Percentiles rank a stretch among this genome's conserved stretches.
Conservation (phyloP, 805 yeast genomes). For the Metschnikowia kofuensis region DNA sequence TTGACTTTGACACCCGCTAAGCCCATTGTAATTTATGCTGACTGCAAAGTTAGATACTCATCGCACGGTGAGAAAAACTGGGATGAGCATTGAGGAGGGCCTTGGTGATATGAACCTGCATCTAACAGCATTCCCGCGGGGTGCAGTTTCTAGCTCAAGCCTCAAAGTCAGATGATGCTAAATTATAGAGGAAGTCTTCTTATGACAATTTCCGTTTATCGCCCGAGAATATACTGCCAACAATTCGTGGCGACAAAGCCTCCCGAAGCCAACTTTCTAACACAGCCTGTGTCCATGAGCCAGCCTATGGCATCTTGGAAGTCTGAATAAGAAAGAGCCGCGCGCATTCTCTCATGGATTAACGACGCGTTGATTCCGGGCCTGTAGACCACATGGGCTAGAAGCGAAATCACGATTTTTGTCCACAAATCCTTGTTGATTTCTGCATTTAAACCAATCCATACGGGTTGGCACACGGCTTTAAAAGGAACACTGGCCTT, state of each 20-base stretch:
- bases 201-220: not conserved
- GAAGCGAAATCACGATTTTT: slow-evolving; percentile 46
- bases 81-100: slow-evolving; percentile 1
- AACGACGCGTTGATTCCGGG: slow-evolving; percentile 32
- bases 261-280: slow-evolving; percentile 28
- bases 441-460: slow-evolving; percentile 68
- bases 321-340: slow-evolving; percentile 30
- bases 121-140: not conserved
- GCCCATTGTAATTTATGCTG: slow-evolving; percentile 52
- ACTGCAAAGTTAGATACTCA: not conserved
- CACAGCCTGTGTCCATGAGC: slow-evolving; percentile 41
- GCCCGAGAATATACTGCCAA: slow-evolving; percentile 47
- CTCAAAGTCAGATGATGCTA: too few relatives aligned
- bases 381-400: slow-evolving; percentile 32
- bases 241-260: slow-evolving; percentile 44
- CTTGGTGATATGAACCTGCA: slow-evolving; percentile 8
- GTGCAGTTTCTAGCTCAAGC: too few relatives aligned
- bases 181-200: too few relatives aligned
- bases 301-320: slow-evolving; percentile 30
- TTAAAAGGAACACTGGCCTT: slow-evolving; percentile 53
- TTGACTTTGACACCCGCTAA: slow-evolving; percentile 77
- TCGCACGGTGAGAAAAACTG: not conserved
- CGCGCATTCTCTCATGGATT: slow-evolving; percentile 25
- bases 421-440: slow-evolving; percentile 63
- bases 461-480: slow-evolving; percentile 59